phyloP scores from a whole-genome alignment of 768 basidiomycete species.

The Phlegmacium glaucopus region DNA sequence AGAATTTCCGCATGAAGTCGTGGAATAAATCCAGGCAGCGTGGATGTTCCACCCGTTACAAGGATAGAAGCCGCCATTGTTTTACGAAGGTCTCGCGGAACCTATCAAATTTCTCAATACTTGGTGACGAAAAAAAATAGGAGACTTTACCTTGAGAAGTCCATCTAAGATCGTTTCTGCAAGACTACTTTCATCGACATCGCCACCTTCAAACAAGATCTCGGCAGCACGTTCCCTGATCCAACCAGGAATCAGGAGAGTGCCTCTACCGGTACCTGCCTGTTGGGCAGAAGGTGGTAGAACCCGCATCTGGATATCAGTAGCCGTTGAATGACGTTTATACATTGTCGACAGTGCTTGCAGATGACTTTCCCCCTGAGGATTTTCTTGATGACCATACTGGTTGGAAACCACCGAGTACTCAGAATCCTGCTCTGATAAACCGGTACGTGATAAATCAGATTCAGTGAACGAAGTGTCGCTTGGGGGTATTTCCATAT shows the following conservation, averaged over 20 bases:
- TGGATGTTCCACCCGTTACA: constrained; percentile 83
- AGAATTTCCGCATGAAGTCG: constrained; percentile 80
- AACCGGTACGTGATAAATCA: constrained; percentile 52
- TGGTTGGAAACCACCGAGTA: constrained; percentile 52
- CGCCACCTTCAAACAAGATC: constrained; percentile 85
- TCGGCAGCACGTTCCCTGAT: constrained; percentile 89
- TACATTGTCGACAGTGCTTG: constrained; percentile 72
- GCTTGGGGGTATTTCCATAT: constrained; percentile 38
- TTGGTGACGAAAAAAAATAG: neutral
- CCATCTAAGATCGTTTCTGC: constrained; percentile 79
- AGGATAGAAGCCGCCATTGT: constrained; percentile 83
- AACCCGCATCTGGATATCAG: constrained; percentile 67
- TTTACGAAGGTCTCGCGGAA: constrained; percentile 86
- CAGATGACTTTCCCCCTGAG: constrained; percentile 46
- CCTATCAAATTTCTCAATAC: constrained; percentile 38
- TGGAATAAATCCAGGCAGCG: constrained; percentile 91
- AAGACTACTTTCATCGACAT: constrained; percentile 82
- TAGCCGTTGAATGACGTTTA: constrained; percentile 73
- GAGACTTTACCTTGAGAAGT: constrained; percentile 65
- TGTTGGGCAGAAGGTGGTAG: constrained; percentile 64
- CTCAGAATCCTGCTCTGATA: constrained; percentile 53
- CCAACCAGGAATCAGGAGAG: constrained; percentile 91
- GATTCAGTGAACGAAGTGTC: constrained; percentile 67
- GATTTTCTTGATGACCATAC: constrained; percentile 23
- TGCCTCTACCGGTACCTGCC: constrained; percentile 70